Percentiles rank a stretch among this genome's conserved stretches.
Evolutionary conservation across 2,329 filamentous ascomycete species (phyloP).

Genomic region (Arthrobotrys pseudoclavata): DNA sequence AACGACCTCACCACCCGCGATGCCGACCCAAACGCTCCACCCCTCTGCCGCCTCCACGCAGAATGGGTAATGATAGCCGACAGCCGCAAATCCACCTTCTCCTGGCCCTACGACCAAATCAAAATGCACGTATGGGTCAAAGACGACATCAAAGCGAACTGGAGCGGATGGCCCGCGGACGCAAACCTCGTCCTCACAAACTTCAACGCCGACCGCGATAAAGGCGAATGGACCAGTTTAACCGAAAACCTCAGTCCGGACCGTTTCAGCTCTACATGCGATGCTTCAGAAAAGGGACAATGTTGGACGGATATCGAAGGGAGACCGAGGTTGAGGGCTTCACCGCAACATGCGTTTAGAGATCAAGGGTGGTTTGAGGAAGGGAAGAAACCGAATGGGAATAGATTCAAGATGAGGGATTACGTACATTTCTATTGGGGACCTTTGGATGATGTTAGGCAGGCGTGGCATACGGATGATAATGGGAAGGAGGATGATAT

Average conservation of each 20-base stretch:
- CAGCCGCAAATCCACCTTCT: neutral
- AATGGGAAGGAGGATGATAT: conserved; percentile 1
- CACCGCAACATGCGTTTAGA: neutral
- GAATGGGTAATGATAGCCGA: conserved; percentile 4
- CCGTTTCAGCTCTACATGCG: neutral
- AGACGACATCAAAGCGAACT: neutral
- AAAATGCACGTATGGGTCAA: neutral
- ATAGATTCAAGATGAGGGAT: neutral
- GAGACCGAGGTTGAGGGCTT: neutral
- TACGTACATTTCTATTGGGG: conserved; percentile 20
- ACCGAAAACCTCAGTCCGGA: neutral
- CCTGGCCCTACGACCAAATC: neutral
- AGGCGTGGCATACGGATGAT: conserved; percentile 20
- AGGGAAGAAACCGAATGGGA: too few relatives aligned
- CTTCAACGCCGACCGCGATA: neutral
- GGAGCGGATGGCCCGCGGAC: neutral
- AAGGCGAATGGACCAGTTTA: neutral
- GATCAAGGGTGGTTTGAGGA: neutral
- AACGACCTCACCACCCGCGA: neutral
- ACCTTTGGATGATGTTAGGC: neutral
- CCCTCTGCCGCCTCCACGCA: neutral
- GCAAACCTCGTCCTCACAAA: neutral
- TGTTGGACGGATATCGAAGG: neutral
- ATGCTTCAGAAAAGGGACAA: neutral
- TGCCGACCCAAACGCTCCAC: neutral